Evolutionary conservation across 1,284 basidiomycete species (phyloP).

Genomic region (Sporisorium iseilematis-ciliati): DNA sequence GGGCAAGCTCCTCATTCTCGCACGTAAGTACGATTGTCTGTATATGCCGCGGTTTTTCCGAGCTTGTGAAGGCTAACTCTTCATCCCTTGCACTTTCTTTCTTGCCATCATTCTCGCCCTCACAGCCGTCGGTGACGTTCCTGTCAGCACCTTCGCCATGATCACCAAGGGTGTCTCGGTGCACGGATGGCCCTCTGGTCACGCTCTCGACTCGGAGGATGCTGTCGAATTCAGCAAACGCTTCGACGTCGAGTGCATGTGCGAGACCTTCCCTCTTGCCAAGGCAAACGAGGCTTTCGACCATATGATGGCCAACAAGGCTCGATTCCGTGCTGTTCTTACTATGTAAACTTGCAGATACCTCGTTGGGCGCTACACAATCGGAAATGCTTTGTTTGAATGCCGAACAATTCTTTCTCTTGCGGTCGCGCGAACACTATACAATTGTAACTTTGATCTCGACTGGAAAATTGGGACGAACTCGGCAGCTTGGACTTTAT

Average conservation of each 20-base stretch:
- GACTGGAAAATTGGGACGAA: no score
- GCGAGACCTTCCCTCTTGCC: conserved; percentile 70
- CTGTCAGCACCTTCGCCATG: conserved; percentile 60
- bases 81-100: not conserved
- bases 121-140: conserved; percentile 49
- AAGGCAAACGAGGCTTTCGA: conserved; percentile 70
- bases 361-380: not conserved
- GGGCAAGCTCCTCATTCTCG: conserved; percentile 68
- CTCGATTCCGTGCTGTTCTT: conserved; percentile 69
- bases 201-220: conserved; percentile 67
- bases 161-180: conserved; percentile 69
- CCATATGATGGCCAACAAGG: conserved; percentile 67
- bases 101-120: not conserved
- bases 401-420: not conserved
- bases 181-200: conserved; percentile 70
- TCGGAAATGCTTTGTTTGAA: no score
- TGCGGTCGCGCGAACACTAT: not conserved
- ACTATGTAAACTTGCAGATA: conserved; percentile 25
- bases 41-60: no score
- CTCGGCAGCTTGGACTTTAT: no score
- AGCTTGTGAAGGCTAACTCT: not conserved
- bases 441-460: no score
- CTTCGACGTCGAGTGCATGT: conserved; percentile 67
- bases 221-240: conserved; percentile 66
- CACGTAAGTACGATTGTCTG: conserved; percentile 23